Evolutionary conservation across 164 flowering plant species (phyloP).

Genomic region (Kalanchoe fedtschenkoi): DNA sequence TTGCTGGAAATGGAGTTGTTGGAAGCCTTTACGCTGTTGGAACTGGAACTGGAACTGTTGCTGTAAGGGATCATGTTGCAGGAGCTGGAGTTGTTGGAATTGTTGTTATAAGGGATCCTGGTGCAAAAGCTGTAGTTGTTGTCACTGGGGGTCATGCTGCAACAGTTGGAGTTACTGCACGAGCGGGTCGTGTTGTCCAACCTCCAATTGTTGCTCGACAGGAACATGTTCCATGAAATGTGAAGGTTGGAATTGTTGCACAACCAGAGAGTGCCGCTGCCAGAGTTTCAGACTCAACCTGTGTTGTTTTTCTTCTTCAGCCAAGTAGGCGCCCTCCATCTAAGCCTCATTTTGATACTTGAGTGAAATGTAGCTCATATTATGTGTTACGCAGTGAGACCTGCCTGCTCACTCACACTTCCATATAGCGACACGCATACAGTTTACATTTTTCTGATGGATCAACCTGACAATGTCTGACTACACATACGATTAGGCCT

Average conservation of each 20-base stretch:
- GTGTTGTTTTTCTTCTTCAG: constrained; percentile 2
- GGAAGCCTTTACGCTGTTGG: neutral
- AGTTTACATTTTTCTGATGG: too few species aligned
- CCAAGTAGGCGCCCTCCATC: neutral
- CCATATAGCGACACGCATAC: too few species aligned
- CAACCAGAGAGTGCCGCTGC: neutral
- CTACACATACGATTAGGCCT: too few species aligned
- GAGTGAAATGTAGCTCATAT: neutral
- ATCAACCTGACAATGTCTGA: too few species aligned
- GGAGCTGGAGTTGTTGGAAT: too few species aligned
- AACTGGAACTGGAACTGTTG: constrained; percentile 3
- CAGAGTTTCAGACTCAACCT: neutral
- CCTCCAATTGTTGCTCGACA: neutral
- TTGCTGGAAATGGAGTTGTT: constrained; percentile 5
- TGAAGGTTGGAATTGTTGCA: constrained; percentile 1
- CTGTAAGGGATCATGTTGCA: neutral
- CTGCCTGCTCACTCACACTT: too few species aligned
- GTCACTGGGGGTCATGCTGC: neutral
- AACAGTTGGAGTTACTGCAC: neutral
- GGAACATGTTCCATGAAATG: neutral
- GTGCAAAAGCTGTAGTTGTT: neutral
- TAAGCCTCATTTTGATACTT: neutral
- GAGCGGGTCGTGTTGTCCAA: neutral
- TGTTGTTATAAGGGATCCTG: too few species aligned
- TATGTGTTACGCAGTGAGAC: too few species aligned